These are phyloP conservation scores for Vicia villosa DNA, from an alignment of 306 rosid species.

Conservation along the genomic window DNA sequence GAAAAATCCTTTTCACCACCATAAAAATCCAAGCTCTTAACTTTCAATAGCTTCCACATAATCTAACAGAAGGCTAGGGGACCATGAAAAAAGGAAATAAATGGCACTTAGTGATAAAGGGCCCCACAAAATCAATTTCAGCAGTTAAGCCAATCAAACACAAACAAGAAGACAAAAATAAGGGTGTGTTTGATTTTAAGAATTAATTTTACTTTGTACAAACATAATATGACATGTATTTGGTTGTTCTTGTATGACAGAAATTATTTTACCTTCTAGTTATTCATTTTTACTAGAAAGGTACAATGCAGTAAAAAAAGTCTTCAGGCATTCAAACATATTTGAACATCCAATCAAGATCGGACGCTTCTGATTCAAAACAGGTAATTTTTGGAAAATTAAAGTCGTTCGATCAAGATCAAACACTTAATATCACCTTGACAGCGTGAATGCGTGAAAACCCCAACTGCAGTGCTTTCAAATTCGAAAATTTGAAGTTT, in stretches of 20 bases:
- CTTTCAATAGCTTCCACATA: constrained; percentile 9
- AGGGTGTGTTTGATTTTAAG: background rate
- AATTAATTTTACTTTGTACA: background rate
- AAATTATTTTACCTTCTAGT: background rate
- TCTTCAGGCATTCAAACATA: too few relatives aligned
- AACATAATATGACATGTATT: background rate
- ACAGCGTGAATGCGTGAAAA: too few relatives aligned
- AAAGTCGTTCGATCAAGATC: too few relatives aligned
- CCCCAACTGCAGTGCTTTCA: too few relatives aligned
- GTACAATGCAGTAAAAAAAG: too few relatives aligned
- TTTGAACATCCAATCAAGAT: too few relatives aligned
- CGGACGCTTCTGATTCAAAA: too few relatives aligned
- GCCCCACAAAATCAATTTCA: constrained; percentile 21
- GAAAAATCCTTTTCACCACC: background rate
- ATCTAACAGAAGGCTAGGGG: constrained; percentile 9
- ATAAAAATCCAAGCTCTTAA: background rate
- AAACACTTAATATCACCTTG: too few relatives aligned
- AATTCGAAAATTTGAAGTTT: too few relatives aligned
- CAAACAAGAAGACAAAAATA: background rate
- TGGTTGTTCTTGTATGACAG: background rate
- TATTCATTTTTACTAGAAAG: background rate
- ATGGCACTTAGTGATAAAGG: too few relatives aligned
- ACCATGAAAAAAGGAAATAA: constrained; percentile 20
- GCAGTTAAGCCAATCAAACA: constrained; percentile 10
- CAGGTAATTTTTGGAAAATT: too few relatives aligned